A percentile compares a stretch with the other conserved stretches of the same genome.
Evolutionary conservation across 2,329 filamentous ascomycete species (phyloP).

Genomic region (Hymenoscyphus salicellus): DNA sequence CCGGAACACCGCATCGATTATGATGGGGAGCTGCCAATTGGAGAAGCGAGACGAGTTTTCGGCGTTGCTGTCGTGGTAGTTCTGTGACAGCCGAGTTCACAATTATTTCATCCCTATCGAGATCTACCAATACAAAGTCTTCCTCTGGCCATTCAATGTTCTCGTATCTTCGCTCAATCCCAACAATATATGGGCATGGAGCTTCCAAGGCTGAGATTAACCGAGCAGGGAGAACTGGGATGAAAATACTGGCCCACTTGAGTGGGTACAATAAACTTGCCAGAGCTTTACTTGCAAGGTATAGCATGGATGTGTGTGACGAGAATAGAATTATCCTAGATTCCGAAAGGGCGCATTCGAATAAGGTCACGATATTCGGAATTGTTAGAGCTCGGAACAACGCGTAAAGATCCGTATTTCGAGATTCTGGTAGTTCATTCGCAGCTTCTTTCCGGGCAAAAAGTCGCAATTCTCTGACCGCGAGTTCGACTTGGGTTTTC

Average conservation of each 20-base stretch:
- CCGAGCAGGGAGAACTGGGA: conserved; percentile 83
- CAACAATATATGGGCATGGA: conserved; percentile 94
- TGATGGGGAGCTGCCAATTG: conserved; percentile 90
- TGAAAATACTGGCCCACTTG: conserved; percentile 91
- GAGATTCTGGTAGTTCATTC: conserved; percentile 89
- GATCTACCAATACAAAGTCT: conserved; percentile 90
- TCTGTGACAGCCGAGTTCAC: conserved; percentile 73
- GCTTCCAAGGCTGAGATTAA: conserved; percentile 88
- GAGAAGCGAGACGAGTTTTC: conserved; percentile 83
- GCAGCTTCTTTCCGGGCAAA: conserved; percentile 89
- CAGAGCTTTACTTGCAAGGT: conserved; percentile 86
- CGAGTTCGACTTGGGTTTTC: conserved; percentile 91
- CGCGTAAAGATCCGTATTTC: conserved; percentile 88
- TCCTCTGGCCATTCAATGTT: conserved; percentile 84
- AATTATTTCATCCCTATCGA: conserved; percentile 88
- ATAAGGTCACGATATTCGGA: conserved; percentile 85
- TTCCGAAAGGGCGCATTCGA: conserved; percentile 90
- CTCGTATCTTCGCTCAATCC: conserved; percentile 89
- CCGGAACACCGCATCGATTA: conserved; percentile 76
- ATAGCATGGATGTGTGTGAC: conserved; percentile 93
- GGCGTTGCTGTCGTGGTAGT: conserved; percentile 81
- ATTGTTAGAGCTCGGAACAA: conserved; percentile 87
- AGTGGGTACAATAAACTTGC: conserved; percentile 83
- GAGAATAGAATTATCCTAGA: conserved; percentile 95
- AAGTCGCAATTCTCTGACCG: conserved; percentile 81